Percentiles rank a stretch among this genome's conserved stretches.
Evolutionary conservation across 352 stramenopile species (phyloP).

Genomic region (Lagenidium sp.): DNA sequence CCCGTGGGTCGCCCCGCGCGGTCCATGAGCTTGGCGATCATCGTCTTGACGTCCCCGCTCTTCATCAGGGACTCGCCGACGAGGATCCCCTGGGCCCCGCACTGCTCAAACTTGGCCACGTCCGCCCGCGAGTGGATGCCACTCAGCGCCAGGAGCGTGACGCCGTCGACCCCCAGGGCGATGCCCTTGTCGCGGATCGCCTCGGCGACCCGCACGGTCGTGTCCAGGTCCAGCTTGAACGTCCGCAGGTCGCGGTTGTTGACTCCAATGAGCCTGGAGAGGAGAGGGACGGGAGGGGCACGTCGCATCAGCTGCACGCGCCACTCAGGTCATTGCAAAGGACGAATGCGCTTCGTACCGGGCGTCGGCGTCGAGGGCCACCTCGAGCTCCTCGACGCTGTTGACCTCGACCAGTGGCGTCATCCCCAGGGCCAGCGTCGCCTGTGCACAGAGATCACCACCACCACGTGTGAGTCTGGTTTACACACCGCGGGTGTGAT

Average conservation of each 20-base stretch:
- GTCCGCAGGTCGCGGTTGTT: constrained; percentile 99
- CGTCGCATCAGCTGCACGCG: no score
- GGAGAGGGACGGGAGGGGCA: no score
- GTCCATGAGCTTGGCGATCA: constrained; percentile 77
- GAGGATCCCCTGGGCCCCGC: constrained; percentile 86
- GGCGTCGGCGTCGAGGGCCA: constrained; percentile 88
- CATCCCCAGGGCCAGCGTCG: constrained; percentile 89
- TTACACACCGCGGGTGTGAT: no score
- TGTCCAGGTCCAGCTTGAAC: constrained; percentile 97
- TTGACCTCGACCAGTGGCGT: constrained; percentile 98
- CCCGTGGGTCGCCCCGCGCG: constrained; percentile 16
- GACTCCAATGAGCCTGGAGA: constrained; percentile 90
- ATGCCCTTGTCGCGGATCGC: constrained; percentile 67
- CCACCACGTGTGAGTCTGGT: no score
- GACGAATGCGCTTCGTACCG: constrained; percentile 15
- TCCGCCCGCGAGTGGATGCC: constrained; percentile 93
- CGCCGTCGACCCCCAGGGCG: constrained; percentile 53
- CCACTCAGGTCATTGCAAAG: neutral
- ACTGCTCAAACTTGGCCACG: constrained; percentile 86
- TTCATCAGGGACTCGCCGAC: constrained; percentile 99
- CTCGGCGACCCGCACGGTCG: constrained; percentile 87
- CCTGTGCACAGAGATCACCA: constrained; percentile 22
- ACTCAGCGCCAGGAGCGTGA: constrained; percentile 92
- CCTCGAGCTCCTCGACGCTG: constrained; percentile 91
- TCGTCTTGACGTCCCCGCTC: constrained; percentile 78